Percentiles rank a stretch among this genome's conserved stretches.
Conservation (phyloP, 2,329 filamentous ascomycete species). For the Pochonia chlamydosporia region DNA sequence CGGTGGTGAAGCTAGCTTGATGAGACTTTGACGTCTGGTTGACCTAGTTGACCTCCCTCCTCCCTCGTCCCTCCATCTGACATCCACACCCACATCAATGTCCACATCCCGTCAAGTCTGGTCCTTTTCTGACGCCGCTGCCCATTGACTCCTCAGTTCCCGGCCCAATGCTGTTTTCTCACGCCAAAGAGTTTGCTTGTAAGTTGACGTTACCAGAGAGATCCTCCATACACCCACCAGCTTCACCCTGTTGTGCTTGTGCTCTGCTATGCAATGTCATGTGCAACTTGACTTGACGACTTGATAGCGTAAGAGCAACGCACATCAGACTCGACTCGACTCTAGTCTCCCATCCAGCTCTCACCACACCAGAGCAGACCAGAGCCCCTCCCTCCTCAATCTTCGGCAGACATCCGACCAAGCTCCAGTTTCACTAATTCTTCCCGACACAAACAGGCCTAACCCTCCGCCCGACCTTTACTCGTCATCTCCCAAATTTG, state of each 20-base stretch:
- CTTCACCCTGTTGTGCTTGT: too few relatives aligned
- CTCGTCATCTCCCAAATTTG: neutral
- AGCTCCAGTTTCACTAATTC: neutral
- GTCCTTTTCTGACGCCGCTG: neutral
- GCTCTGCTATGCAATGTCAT: neutral
- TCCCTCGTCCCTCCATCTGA: neutral
- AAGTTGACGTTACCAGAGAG: too few relatives aligned
- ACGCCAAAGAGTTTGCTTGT: too few relatives aligned
- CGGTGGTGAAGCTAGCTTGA: neutral
- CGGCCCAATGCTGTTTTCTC: too few relatives aligned
- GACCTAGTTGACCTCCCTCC: neutral
- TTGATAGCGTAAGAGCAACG: too few relatives aligned
- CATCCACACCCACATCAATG: too few relatives aligned
- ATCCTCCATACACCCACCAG: neutral
- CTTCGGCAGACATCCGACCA: conserved; percentile 1
- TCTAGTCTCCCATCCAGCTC: too few relatives aligned
- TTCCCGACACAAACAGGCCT: neutral
- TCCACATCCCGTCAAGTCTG: too few relatives aligned
- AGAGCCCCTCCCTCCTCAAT: too few relatives aligned
- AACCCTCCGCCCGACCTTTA: neutral
- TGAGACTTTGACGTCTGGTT: neutral
- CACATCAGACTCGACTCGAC: too few relatives aligned
- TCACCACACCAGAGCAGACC: too few relatives aligned
- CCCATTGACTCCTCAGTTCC: neutral
- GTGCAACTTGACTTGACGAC: neutral